Conservation (phyloP, 2,329 filamentous ascomycete species). For the Rhexocercosporidium sp. region DNA sequence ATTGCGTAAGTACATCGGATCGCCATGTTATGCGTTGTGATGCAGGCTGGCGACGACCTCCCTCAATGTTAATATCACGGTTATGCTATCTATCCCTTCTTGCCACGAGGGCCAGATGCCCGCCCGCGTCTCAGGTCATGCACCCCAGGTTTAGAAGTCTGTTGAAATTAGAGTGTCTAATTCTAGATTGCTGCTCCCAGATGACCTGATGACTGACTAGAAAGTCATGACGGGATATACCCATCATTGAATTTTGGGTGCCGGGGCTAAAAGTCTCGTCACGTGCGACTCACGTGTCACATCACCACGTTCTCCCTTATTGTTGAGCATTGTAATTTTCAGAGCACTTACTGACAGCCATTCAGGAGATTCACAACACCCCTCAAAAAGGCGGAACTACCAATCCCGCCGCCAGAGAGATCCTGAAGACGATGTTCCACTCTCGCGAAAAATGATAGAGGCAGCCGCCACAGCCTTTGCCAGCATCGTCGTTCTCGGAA, state of each 20-base stretch:
- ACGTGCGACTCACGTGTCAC: not conserved
- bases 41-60: not conserved
- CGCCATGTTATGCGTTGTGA: conserved; percentile 19
- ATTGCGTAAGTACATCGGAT: conserved; percentile 24
- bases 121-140: conserved; percentile 22
- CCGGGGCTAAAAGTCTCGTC: not conserved
- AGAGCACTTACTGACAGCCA: conserved; percentile 2
- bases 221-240: not conserved
- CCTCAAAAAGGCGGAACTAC: conserved; percentile 3
- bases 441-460: conserved; percentile 68
- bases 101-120: conserved; percentile 17
- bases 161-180: conserved; percentile 3
- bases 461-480: conserved; percentile 77
- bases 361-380: conserved; percentile 17
- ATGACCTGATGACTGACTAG: not conserved
- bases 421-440: conserved; percentile 27
- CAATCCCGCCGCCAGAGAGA: conserved; percentile 4
- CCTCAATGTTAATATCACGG: not conserved
- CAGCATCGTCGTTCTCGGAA: conserved; percentile 73
- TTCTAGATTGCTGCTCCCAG: not conserved
- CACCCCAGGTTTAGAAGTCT: conserved; percentile 16
- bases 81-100: conserved; percentile 11
- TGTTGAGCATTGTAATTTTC: not conserved
- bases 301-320: not conserved
- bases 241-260: not conserved